Conservation (phyloP, 129 eudicot genomes). For the Apium graveolens region DNA sequence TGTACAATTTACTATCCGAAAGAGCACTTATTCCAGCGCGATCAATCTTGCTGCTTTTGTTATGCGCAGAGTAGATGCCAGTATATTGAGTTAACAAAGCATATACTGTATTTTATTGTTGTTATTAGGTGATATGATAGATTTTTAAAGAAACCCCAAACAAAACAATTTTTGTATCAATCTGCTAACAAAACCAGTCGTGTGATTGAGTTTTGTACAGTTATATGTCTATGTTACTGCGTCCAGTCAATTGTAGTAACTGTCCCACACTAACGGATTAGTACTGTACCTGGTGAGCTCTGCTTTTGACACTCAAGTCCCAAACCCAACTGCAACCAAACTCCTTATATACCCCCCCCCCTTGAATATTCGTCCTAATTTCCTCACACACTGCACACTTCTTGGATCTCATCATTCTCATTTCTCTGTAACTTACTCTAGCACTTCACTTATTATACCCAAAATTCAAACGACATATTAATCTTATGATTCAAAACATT, state of each 20-base stretch:
- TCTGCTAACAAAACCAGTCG: background rate
- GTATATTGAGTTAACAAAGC: background rate
- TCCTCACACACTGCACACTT: slow-evolving; percentile 17
- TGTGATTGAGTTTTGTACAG: background rate
- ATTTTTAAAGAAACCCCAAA: background rate
- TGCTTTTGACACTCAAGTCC: slow-evolving; percentile 7
- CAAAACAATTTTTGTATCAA: too few relatives aligned
- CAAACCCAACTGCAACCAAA: background rate
- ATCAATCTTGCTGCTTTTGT: background rate
- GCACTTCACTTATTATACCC: background rate
- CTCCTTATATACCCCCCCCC: slow-evolving; percentile 32
- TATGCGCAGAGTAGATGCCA: background rate
- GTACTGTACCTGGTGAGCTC: slow-evolving; percentile 12
- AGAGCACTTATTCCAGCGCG: background rate
- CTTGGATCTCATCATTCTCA: background rate
- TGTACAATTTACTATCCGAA: background rate
- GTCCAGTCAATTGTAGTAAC: background rate
- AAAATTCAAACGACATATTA: background rate
- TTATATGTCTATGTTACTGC: background rate
- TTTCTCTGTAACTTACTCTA: background rate
- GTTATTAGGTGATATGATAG: background rate
- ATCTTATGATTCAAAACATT: background rate
- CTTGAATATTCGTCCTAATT: slow-evolving; percentile 12
- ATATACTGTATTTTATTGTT: background rate
- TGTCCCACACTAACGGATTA: slow-evolving; percentile 5